Percentiles rank a stretch among this genome's conserved stretches.
These are phyloP conservation scores for Phytophthora parvispora DNA, from an alignment of 352 stramenopile genomes.

Conservation along the genomic window DNA sequence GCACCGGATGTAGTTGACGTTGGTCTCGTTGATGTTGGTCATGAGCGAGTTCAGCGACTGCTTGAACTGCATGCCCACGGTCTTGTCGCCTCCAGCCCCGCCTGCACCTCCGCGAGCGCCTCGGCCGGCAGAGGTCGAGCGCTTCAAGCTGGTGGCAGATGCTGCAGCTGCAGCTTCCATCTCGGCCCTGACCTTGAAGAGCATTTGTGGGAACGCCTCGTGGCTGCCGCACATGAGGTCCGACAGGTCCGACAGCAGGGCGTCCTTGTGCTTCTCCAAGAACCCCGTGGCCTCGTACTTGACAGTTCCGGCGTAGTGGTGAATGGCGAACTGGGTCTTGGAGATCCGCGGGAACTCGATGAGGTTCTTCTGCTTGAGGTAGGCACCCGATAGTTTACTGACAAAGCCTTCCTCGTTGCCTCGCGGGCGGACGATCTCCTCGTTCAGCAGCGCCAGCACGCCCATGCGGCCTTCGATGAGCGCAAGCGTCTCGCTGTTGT, in stretches of 20 bases:
- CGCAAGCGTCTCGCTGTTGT: slow-evolving; percentile 83
- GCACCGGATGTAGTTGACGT: slow-evolving; percentile 86
- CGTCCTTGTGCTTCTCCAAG: slow-evolving; percentile 96
- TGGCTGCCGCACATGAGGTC: slow-evolving; percentile 69
- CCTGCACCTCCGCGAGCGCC: slow-evolving; percentile 17
- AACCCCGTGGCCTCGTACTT: slow-evolving; percentile 93
- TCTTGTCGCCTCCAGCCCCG: slow-evolving; percentile 44
- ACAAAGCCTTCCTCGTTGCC: slow-evolving; percentile 79
- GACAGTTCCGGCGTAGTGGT: slow-evolving; percentile 96
- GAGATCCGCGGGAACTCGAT: slow-evolving; percentile 79
- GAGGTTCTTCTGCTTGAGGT: slow-evolving; percentile 61
- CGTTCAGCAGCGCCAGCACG: slow-evolving; percentile 86
- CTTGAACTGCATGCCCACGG: slow-evolving; percentile 88
- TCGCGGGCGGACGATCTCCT: slow-evolving; percentile 86
- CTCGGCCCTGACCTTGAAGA: slow-evolving; percentile 66
- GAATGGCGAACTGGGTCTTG: slow-evolving; percentile 91
- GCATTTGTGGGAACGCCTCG: slow-evolving; percentile 59
- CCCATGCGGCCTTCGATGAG: slow-evolving; percentile 85
- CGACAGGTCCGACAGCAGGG: slow-evolving; percentile 93
- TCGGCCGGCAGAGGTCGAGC: slow-evolving; percentile 33
- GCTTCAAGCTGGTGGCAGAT: slow-evolving; percentile 24
- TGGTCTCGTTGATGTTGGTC: slow-evolving; percentile 79
- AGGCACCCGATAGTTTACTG: slow-evolving; percentile 61
- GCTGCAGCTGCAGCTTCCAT: slow-evolving; percentile 34
- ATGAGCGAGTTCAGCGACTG: slow-evolving; percentile 74